Base-by-base conservation (phyloP, 106 monocot species). In the Agapanthus africanus region DNA sequence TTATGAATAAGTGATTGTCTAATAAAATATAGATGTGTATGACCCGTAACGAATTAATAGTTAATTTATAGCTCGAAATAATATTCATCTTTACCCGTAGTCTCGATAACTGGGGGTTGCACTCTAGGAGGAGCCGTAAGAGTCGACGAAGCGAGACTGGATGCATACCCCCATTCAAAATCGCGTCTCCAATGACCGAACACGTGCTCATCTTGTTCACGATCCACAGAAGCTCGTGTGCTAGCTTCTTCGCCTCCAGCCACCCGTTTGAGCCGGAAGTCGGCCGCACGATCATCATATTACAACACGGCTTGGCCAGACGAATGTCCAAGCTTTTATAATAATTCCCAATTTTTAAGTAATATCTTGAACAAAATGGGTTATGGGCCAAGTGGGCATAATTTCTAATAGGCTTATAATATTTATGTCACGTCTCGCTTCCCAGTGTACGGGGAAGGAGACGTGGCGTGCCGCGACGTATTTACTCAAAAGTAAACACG, bases 211-310 rank as follows among this genome's bases (percentile, higher is more conserved):
- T 71, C 71, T 83, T 78, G 32, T 63, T 72, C 8, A 69, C 66
- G 56, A 82, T 82, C 86, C 86, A 86, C 40, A 86, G 30, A 49
- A 86, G 62, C 77, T 78, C 80, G 34, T 84, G 38, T 22, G 73
- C 73, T 60, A 75, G 56, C 71, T 75, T 78, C 79, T 74, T 75
- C 28, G 74, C 70, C 75, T 71, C 79, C 41, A 71, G 36, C 79
- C 66, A 71, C 47, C 74, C 77, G 14, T 47, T 11, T 2, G 60
- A 27, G 22, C 59, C 1, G 11, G 31, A 59, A 32, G 4, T 14
- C 1, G 31, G 59, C 2, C 31, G 18, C 0, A 4, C 52, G 32
- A 59, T 30, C 59, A n/a, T n/a, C n/a, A n/a, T n/a, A n/a, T n/a
- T n/a, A n/a, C n/a, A n/a, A n/a, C n/a, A n/a, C n/a, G n/a, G n/a